Base-by-base conservation (phyloP, 2,329 filamentous ascomycete species). In the Ascochyta rabiei region DNA sequence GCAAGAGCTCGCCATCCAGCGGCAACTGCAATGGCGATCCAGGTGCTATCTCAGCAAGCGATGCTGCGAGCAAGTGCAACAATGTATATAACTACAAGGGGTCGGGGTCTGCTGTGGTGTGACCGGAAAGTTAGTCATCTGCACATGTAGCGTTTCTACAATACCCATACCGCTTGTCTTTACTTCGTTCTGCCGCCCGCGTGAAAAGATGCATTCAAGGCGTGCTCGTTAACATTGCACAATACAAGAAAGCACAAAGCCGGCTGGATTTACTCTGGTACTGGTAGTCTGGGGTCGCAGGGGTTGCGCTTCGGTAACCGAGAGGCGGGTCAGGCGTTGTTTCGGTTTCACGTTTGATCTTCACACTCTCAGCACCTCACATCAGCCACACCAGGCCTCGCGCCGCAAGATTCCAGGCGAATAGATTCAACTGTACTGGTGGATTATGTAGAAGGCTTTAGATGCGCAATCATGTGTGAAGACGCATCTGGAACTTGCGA, bases 61-160 rank as follows among this genome's bases (percentile, higher is more conserved):
- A 67, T 16, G 59, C 64, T 15, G 42, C 48, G 4, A 37, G 54
- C 12, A 48, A 67, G 51, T 72, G 69, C 34, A 69, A 69, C n/a
- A 70, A 59, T 6, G 64, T 72, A 10, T 66, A 62, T 28, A 72
- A 72, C 34, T 61, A 51, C 1, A 57, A 48, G 2, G 61, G 56
- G 1, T 30, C 35, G 1, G 23, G 35, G 10, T 40, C 41, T 6
- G 52, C 52, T 6, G 42, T 55, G 7, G 46, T 55, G 16, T 55
- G 31, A 50, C 18, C 2, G 13, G 24, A 10, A 38, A 30, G 3
- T 6, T 30, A 4, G 18, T 15, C 6, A 49, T 24, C 3, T 30
- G 16, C 26, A 31, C 6, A 4, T 44, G 39, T 52, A 47, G 42
- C 43, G 37, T 47, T 42, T n/a, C 39, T 28, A 42, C 23, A 42